These are phyloP conservation scores for Sporothrix protearum DNA, from an alignment of 2,329 filamentous ascomycete genomes.

Conservation along the genomic window DNA sequence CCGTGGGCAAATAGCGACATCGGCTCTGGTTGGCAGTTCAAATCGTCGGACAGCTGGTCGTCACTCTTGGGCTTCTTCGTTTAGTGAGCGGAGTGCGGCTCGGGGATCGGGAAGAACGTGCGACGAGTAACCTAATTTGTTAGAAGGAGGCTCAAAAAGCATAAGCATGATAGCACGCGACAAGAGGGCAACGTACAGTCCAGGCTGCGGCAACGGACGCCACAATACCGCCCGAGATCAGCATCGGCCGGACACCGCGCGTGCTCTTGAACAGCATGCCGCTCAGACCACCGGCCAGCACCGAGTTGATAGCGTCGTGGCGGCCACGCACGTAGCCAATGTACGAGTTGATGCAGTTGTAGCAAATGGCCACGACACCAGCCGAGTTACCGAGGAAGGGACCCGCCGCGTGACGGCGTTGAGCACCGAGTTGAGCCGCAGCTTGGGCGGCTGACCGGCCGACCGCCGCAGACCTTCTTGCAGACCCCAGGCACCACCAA, in stretches of 20 bases:
- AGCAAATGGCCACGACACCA: conserved; percentile 90
- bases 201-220: conserved; percentile 79
- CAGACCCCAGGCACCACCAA: conserved; percentile 89
- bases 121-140: conserved; percentile 28
- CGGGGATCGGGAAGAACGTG: conserved; percentile 30
- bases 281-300: conserved; percentile 78
- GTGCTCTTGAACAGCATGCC: conserved; percentile 98
- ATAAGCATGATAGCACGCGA: no score
- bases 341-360: conserved; percentile 87
- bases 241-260: conserved; percentile 81
- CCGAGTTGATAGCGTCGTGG: conserved; percentile 86
- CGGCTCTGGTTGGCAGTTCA: no score
- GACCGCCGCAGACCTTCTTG: conserved; percentile 82
- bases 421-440: conserved; percentile 88
- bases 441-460: conserved; percentile 75
- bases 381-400: conserved; percentile 96
- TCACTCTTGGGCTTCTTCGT: not conserved
- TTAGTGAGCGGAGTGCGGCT: conserved; percentile 1
- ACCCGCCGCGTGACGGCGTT: conserved; percentile 91
- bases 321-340: conserved; percentile 76
- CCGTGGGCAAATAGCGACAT: not conserved
- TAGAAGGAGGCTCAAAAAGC: not conserved
- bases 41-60: no score
- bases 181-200: conserved; percentile 66
- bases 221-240: conserved; percentile 89